phyloP scores from a whole-genome alignment of 495 filamentous ascomycete species.

The Penicillium lagena region DNA sequence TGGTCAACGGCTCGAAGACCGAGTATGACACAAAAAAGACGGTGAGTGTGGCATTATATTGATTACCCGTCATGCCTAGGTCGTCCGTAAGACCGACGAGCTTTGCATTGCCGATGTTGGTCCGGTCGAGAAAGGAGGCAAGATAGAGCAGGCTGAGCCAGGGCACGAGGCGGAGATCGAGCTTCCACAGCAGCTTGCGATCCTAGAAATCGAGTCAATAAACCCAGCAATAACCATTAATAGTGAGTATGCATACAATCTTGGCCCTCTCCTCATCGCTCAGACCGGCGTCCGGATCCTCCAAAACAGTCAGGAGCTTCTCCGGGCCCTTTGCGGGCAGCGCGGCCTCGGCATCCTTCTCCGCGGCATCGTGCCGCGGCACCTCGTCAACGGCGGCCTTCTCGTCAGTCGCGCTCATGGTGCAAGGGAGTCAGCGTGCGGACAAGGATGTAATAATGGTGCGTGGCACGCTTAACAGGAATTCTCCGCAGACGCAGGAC shows the following conservation, averaged over 20 bases:
- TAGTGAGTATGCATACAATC: constrained; percentile 45
- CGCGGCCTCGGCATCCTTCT: constrained; percentile 7
- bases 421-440: not conserved
- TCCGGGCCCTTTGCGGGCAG: not conserved
- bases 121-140: constrained; percentile 76
- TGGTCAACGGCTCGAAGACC: constrained; percentile 80
- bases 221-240: too few species aligned
- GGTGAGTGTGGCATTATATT: constrained; percentile 74
- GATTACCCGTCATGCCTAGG: constrained; percentile 54
- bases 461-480: not conserved
- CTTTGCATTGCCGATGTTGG: constrained; percentile 86
- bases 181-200: constrained; percentile 58
- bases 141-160: constrained; percentile 86
- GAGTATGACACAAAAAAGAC: constrained; percentile 94
- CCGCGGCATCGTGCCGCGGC: constrained; percentile 14
- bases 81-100: constrained; percentile 64
- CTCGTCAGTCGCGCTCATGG: constrained; percentile 14
- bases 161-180: constrained; percentile 67
- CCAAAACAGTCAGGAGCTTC: constrained; percentile 18
- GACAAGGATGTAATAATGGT: not conserved
- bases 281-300: constrained; percentile 64
- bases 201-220: constrained; percentile 41
- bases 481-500: too few species aligned
- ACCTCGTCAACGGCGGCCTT: constrained; percentile 2
- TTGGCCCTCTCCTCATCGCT: constrained; percentile 59